Percentiles rank a stretch among this genome's conserved stretches.
Evolutionary conservation across 2,329 filamentous ascomycete species (phyloP).

Genomic region (Ophiostoma novo-ulmi): DNA sequence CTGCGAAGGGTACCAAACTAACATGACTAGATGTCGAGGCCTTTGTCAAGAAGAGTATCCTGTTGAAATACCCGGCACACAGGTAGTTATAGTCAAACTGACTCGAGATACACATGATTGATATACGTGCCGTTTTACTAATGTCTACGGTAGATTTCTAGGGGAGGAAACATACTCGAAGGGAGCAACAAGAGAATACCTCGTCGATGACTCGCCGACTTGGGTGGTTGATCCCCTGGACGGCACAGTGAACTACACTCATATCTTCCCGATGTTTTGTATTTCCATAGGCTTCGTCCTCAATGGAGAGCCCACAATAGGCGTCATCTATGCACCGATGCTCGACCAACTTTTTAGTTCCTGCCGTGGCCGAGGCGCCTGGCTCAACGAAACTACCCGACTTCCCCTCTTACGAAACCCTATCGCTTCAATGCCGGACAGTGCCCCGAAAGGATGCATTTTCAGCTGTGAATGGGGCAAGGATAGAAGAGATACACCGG

Average conservation of each 20-base stretch:
- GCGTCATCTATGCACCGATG: conserved; percentile 68
- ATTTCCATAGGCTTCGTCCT: conserved; percentile 68
- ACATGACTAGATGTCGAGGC: background rate
- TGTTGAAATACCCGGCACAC: background rate
- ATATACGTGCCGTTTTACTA: conserved; percentile 2
- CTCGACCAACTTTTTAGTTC: conserved; percentile 65
- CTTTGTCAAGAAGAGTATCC: background rate
- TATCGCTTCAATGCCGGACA: conserved; percentile 53
- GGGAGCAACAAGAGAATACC: conserved; percentile 61
- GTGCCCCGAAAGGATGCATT: conserved; percentile 63
- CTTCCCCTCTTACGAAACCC: conserved; percentile 61
- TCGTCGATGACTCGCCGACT: conserved; percentile 59
- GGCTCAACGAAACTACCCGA: conserved; percentile 58
- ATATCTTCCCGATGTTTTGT: conserved; percentile 76
- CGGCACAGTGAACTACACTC: conserved; percentile 76
- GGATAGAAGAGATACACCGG: conserved; percentile 60
- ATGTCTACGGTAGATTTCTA: conserved; percentile 70
- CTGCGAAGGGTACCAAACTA: background rate
- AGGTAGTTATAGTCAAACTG: background rate
- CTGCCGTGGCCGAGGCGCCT: conserved; percentile 61
- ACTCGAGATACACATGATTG: background rate
- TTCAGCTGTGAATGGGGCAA: conserved; percentile 79
- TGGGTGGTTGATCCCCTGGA: conserved; percentile 76
- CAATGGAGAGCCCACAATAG: conserved; percentile 56
- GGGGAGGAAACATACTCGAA: conserved; percentile 73